Base-by-base conservation (phyloP, 192 early-diverging fungal genomes). In the Podila horticola region DNA sequence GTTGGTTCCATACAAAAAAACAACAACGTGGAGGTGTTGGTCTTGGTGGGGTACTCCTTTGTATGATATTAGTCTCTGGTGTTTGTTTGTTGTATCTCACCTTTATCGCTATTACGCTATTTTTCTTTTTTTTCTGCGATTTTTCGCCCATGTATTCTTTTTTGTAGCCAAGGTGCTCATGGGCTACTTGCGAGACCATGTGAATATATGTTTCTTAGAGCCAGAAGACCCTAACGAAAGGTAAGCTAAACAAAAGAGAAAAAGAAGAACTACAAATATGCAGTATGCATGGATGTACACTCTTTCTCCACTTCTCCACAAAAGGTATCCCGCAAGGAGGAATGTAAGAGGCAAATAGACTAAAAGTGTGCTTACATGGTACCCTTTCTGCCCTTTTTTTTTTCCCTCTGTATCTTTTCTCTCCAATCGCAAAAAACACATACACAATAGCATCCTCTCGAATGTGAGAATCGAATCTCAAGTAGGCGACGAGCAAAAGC, bases 191-290 rank as follows among this genome's bases (percentile, higher is more conserved):
- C 68, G 76, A 52, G 74, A 88, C 41, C 87, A 93, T 29, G 76
- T 95, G 55, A 92, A 90, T 59, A 85, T 94, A 41, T 94, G 91
- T 45, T 91, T 95, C 57, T 73, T 94, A 36, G 91, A 92, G 62
- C 91, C 90, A n/a, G 86, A 88, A 12, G 79, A 89, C 48, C 64
- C 79, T 4, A 79, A 83, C 36, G 85, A 85, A 64, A 84, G 75
- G 88, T 89, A 71, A 55, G n/a, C 24, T 1, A 26, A 55, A 55
- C 52, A 5, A 10, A 55, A 55, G 0, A 10, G 24, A 24, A 52
- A n/a, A 7, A 55, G 24, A 55, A 24, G n/a, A 50, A 55, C 20
- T 24, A 55, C 52, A 55, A n/a, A 19, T 24, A 24, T 55, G n/a
- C 20, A 52, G 22, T 52, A 26, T 55, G 52, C 52, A 55, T 55